Conservation (phyloP, 2,329 filamentous ascomycete species). For the Penicillium sp. region DNA sequence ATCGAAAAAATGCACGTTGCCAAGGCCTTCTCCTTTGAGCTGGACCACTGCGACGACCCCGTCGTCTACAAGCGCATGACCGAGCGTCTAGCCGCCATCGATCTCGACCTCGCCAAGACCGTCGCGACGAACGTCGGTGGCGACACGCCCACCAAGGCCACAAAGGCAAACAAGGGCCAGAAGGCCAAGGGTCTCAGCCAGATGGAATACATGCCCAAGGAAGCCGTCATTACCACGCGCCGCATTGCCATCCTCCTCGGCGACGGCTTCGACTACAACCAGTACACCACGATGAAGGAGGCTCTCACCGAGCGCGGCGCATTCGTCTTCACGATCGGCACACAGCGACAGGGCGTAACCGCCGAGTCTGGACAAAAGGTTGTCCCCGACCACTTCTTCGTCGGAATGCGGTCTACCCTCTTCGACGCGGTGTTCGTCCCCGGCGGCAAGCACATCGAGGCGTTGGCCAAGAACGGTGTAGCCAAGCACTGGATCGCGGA, state of each 20-base stretch:
- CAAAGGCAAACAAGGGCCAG: slow-evolving; percentile 62
- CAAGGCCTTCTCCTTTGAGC: slow-evolving; percentile 40
- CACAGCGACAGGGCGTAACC: slow-evolving; percentile 63
- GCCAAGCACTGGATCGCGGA: slow-evolving; percentile 74
- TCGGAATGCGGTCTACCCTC: slow-evolving; percentile 71
- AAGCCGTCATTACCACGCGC: slow-evolving; percentile 65
- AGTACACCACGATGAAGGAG: slow-evolving; percentile 63
- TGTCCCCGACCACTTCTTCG: slow-evolving; percentile 71
- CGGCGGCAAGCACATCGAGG: slow-evolving; percentile 61
- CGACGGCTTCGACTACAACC: slow-evolving; percentile 67
- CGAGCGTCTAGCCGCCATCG: slow-evolving; percentile 66
- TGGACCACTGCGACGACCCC: slow-evolving; percentile 63
- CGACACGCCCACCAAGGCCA: slow-evolving; percentile 52
- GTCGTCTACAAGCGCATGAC: slow-evolving; percentile 72
- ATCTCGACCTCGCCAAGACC: slow-evolving; percentile 62
- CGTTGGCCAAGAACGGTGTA: slow-evolving; percentile 65
- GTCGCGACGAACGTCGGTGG: slow-evolving; percentile 72
- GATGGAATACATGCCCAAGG: slow-evolving; percentile 60
- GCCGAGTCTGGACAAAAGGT: slow-evolving; percentile 59
- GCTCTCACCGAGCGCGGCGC: slow-evolving; percentile 61
- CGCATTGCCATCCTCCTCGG: slow-evolving; percentile 72
- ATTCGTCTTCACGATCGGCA: slow-evolving; percentile 68
- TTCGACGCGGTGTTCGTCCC: slow-evolving; percentile 78
- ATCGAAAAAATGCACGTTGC: slow-evolving; percentile 36
- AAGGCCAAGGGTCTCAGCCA: slow-evolving; percentile 62